These are phyloP conservation scores for Fusarium haematococcum DNA, from an alignment of 2,329 filamentous ascomycete genomes.

Conservation along the genomic window DNA sequence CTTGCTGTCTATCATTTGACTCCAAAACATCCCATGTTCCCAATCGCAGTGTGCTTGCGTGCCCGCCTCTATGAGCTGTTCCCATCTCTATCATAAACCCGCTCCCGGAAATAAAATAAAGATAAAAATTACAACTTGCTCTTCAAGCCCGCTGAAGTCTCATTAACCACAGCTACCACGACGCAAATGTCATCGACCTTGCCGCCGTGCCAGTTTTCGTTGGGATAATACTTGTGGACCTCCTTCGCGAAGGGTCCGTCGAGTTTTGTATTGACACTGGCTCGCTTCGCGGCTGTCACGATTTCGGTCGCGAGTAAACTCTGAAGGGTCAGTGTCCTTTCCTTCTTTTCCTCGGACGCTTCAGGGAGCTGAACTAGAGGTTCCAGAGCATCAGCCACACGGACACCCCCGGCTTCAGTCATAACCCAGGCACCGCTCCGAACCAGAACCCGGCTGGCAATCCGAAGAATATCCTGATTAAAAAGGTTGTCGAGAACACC, in stretches of 20 bases:
- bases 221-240: slow-evolving; percentile 87
- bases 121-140: slow-evolving; percentile 50
- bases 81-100: slow-evolving; percentile 40
- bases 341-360: slow-evolving; percentile 41
- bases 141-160: slow-evolving; percentile 57
- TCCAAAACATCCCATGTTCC: slow-evolving; percentile 41
- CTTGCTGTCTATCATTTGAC: slow-evolving; percentile 38
- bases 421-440: slow-evolving; percentile 79
- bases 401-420: slow-evolving; percentile 68
- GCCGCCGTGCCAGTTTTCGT: slow-evolving; percentile 88
- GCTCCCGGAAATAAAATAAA: slow-evolving; percentile 26
- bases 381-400: slow-evolving; percentile 71
- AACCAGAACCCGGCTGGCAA: slow-evolving; percentile 83
- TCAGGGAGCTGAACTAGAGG: slow-evolving; percentile 50
- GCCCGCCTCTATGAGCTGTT: slow-evolving; percentile 40
- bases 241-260: slow-evolving; percentile 97
- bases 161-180: slow-evolving; percentile 81
- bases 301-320: slow-evolving; percentile 83
- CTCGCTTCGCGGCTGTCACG: slow-evolving; percentile 83
- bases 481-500: slow-evolving; percentile 97
- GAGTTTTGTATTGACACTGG: slow-evolving; percentile 82
- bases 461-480: slow-evolving; percentile 86
- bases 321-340: slow-evolving; percentile 70
- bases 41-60: slow-evolving; percentile 44
- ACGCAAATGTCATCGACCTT: slow-evolving; percentile 97